A percentile compares a stretch with the other conserved stretches of the same genome.
These are phyloP conservation scores for Phytophthora pseudosyringae DNA, from an alignment of 352 stramenopile species.

Conservation along the genomic window DNA sequence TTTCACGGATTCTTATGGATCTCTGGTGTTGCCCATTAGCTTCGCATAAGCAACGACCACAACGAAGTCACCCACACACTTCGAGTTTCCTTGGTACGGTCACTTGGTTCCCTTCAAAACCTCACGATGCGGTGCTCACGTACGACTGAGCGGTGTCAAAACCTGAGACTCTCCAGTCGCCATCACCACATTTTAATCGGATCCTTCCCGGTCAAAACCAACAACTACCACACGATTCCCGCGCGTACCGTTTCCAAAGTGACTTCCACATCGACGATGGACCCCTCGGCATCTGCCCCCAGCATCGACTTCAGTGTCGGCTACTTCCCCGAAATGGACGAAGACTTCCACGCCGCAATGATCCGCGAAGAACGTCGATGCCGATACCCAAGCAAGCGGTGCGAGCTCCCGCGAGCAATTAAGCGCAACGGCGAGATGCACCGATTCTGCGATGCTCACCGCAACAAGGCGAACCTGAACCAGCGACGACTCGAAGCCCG, in stretches of 20 bases:
- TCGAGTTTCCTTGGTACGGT: constrained; percentile 1
- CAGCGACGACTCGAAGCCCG: constrained; percentile 54
- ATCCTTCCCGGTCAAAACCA: constrained; percentile 10
- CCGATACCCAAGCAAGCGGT: constrained; percentile 48
- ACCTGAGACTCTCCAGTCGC: neutral
- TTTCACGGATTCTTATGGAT: constrained; percentile 22
- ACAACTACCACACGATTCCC: neutral
- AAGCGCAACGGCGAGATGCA: constrained; percentile 56
- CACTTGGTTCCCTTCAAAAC: neutral
- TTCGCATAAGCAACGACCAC: constrained; percentile 21
- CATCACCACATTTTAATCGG: constrained; percentile 22
- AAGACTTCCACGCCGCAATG: neutral
- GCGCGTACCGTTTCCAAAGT: neutral
- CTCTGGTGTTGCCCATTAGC: neutral
- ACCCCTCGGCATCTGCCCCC: neutral
- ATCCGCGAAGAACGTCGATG: constrained; percentile 33
- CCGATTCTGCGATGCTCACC: constrained; percentile 52
- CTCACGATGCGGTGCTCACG: neutral
- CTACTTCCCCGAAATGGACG: constrained; percentile 9
- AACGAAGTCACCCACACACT: constrained; percentile 20
- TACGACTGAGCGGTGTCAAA: neutral
- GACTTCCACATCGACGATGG: constrained; percentile 8
- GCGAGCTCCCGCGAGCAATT: constrained; percentile 39
- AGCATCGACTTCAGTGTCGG: constrained; percentile 6
- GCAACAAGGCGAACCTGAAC: constrained; percentile 56